Percentiles rank a stretch among this genome's conserved stretches.
These are phyloP conservation scores for Quercus suber DNA, from an alignment of 306 rosid species.

Conservation along the genomic window DNA sequence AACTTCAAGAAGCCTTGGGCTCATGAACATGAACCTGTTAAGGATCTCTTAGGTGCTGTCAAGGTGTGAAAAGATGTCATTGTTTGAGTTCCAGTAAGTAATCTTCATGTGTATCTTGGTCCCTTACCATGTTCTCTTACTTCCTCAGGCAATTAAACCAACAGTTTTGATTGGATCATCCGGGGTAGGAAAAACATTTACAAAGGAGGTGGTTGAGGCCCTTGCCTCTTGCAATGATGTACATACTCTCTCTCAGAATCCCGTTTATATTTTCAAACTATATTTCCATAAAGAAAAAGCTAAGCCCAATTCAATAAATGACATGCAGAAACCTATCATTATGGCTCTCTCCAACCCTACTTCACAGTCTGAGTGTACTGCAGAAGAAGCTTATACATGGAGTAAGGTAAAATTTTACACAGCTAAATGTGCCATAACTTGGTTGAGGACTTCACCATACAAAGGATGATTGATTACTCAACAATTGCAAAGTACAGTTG, in stretches of 20 bases:
- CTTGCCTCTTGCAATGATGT: constrained; percentile 65
- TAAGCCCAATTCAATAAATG: constrained; percentile 13
- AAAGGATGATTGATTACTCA: constrained; percentile 4
- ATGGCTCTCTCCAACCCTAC: constrained; percentile 94
- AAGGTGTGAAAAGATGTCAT: constrained; percentile 45
- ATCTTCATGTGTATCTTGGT: not conserved
- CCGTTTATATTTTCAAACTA: not conserved
- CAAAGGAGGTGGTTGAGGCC: constrained; percentile 85
- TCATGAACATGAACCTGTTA: constrained; percentile 83
- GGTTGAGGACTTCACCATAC: not conserved
- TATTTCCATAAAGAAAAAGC: constrained; percentile 5
- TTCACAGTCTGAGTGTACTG: constrained; percentile 91
- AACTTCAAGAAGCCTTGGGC: constrained; percentile 96
- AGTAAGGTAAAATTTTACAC: constrained; percentile 54
- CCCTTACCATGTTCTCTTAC: not conserved
- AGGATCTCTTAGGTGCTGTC: constrained; percentile 63
- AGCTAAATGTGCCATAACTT: not conserved
- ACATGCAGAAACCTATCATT: constrained; percentile 78
- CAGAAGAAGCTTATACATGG: constrained; percentile 87
- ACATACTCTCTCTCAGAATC: not conserved
- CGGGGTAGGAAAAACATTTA: constrained; percentile 77
- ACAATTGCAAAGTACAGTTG: not conserved
- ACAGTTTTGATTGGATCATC: constrained; percentile 88
- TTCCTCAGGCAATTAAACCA: constrained; percentile 68
- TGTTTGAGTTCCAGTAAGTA: constrained; percentile 8